phyloP scores from a whole-genome alignment of 225 moss, liverwort and hornwort species.

The Bryoerythrophyllum caledonicum region DNA sequence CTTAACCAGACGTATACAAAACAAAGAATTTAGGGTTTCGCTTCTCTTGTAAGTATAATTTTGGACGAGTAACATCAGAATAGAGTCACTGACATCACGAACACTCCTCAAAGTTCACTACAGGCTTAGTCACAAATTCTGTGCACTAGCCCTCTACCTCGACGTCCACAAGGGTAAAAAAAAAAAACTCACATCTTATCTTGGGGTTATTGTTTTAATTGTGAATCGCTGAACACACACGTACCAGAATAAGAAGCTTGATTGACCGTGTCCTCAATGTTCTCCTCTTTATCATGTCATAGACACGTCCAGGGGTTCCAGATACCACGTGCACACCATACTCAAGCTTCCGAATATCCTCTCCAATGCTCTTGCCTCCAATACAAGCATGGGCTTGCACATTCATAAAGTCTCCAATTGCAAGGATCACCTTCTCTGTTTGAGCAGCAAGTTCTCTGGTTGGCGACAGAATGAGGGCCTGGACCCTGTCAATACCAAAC shows the following conservation, averaged over 20 bases:
- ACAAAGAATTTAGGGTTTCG: background rate
- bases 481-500: constrained; percentile 28
- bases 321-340: constrained; percentile 62
- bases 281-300: constrained; percentile 60
- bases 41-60: background rate
- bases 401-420: constrained; percentile 61
- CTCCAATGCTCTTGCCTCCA: constrained; percentile 62
- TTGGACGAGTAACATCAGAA: background rate
- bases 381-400: constrained; percentile 67
- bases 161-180: background rate
- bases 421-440: constrained; percentile 66
- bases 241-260: constrained; percentile 33
- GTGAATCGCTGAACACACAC: background rate
- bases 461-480: constrained; percentile 61
- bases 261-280: constrained; percentile 54
- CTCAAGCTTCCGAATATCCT: constrained; percentile 62
- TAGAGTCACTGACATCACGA: background rate
- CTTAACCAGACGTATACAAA: background rate
- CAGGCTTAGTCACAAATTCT: background rate
- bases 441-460: constrained; percentile 65
- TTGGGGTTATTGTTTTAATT: background rate
- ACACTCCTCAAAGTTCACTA: background rate
- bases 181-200: background rate
- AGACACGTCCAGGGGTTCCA: constrained; percentile 68
- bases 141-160: background rate